A percentile compares a stretch with the other conserved stretches of the same genome.
These are phyloP conservation scores for Avena eriantha DNA, from an alignment of 176 grass and related monocot species.

Conservation along the genomic window DNA sequence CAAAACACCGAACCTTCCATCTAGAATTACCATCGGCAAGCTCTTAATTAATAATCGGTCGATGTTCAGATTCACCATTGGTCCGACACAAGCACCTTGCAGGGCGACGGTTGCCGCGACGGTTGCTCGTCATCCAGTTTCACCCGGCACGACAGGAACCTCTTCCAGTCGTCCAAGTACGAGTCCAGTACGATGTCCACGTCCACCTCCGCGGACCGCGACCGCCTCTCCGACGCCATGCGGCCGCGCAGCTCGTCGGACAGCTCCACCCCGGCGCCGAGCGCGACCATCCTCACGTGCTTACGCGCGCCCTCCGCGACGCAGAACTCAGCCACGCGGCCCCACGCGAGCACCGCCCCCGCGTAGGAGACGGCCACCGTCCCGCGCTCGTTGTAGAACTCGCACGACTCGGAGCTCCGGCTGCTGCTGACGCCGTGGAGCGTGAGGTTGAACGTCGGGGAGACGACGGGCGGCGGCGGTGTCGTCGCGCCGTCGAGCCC, in stretches of 20 bases:
- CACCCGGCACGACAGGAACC: conserved; percentile 25
- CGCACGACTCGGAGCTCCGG: background rate
- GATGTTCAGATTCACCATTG: background rate
- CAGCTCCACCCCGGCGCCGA: conserved; percentile 5
- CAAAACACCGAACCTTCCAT: no score
- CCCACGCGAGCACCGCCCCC: conserved; percentile 38
- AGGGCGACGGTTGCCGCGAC: background rate
- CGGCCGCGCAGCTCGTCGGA: conserved; percentile 29
- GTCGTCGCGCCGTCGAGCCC: background rate
- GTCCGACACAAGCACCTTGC: background rate
- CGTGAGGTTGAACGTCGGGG: background rate
- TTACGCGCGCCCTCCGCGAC: background rate
- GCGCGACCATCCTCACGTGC: conserved; percentile 19
- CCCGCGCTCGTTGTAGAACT: background rate
- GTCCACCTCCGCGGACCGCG: background rate
- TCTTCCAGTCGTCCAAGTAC: background rate
- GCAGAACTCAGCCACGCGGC: conserved; percentile 34
- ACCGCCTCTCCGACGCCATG: background rate
- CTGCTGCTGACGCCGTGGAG: background rate
- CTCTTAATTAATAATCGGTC: background rate
- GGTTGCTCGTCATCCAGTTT: conserved; percentile 1
- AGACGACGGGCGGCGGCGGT: background rate
- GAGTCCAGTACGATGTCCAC: background rate
- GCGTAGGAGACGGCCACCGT: conserved; percentile 35
- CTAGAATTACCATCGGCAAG: no score